phyloP scores from a whole-genome alignment of 805 yeast species.

The Metschnikowia sp. region DNA sequence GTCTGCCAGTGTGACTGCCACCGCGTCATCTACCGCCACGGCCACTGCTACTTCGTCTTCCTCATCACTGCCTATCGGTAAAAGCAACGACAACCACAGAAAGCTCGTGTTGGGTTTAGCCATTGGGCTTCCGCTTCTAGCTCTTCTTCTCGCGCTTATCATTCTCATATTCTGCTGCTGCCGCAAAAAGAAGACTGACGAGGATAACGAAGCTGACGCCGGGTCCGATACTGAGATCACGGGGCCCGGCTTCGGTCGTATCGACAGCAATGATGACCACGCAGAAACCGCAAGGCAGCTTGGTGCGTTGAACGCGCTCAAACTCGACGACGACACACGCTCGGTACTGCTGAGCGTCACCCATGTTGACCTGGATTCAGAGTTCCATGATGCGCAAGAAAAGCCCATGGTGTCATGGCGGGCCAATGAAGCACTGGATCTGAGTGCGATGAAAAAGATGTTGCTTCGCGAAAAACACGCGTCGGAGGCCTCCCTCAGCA shows the following conservation, averaged over 20 bases:
- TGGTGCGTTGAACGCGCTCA: constrained; percentile 49
- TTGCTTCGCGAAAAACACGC: constrained; percentile 15
- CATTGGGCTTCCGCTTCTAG: constrained; percentile 70
- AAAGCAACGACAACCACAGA: constrained; percentile 33
- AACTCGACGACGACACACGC: constrained; percentile 38
- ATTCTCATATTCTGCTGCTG: constrained; percentile 55
- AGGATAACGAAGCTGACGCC: constrained; percentile 8
- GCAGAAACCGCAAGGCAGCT: constrained; percentile 35
- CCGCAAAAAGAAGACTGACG: constrained; percentile 27
- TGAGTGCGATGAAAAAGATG: constrained; percentile 18
- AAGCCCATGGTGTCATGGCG: constrained; percentile 43
- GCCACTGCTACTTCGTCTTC: constrained; percentile 24
- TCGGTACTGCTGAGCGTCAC: constrained; percentile 51
- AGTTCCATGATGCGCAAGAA: constrained; percentile 35
- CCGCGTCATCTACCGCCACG: constrained; percentile 28
- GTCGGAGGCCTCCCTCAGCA: constrained; percentile 70
- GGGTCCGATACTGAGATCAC: constrained; percentile 12
- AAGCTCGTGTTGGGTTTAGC: constrained; percentile 87
- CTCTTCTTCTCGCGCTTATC: constrained; percentile 45
- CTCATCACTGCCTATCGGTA: constrained; percentile 20
- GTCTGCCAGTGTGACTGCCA: constrained; percentile 22
- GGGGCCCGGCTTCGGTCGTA: constrained; percentile 36
- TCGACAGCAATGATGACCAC: constrained; percentile 24
- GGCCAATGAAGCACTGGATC: constrained; percentile 34
- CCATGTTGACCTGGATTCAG: constrained; percentile 41